phyloP scores from a whole-genome alignment of 73 alveolate genomes.

The Urostyla sp. region DNA sequence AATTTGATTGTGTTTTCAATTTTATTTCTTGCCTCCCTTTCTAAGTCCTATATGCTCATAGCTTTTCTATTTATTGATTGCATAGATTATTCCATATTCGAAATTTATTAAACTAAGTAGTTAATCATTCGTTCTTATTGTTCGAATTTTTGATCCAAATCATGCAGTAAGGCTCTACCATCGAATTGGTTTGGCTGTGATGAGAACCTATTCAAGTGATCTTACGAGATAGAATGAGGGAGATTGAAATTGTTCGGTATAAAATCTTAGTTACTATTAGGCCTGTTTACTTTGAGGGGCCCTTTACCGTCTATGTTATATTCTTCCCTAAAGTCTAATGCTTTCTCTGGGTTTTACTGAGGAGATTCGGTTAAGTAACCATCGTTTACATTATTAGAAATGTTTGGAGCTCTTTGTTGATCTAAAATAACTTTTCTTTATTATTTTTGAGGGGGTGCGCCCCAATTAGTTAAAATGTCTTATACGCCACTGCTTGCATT shows the following conservation, averaged over 20 bases:
- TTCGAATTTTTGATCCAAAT: slow-evolving; percentile 68
- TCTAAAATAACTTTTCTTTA: background rate
- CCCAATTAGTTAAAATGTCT: slow-evolving; percentile 18
- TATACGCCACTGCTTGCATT: slow-evolving; percentile 14
- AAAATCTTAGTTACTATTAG: slow-evolving; percentile 10
- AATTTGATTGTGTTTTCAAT: slow-evolving; percentile 45
- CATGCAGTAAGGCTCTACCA: slow-evolving; percentile 62
- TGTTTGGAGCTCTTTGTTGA: background rate
- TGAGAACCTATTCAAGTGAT: slow-evolving; percentile 8
- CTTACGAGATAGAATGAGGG: slow-evolving; percentile 37
- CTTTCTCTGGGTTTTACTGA: background rate
- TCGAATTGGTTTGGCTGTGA: slow-evolving; percentile 44
- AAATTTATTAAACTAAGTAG: slow-evolving; percentile 38
- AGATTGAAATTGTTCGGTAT: background rate
- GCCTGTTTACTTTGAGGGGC: slow-evolving; percentile 10
- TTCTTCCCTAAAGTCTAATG: slow-evolving; percentile 34
- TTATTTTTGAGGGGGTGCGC: background rate
- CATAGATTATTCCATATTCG: slow-evolving; percentile 13
- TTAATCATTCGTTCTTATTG: slow-evolving; percentile 49
- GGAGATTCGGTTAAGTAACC: slow-evolving; percentile 31
- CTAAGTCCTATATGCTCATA: slow-evolving; percentile 44
- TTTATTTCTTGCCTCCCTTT: slow-evolving; percentile 65
- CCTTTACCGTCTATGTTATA: slow-evolving; percentile 30
- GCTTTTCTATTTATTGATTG: slow-evolving; percentile 34
- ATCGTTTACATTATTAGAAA: background rate